Evolutionary conservation across 768 basidiomycete species (phyloP), one percentile per base, ranked within the genome.

Genomic region (Lanmaoa pseudosensibilis): DNA sequence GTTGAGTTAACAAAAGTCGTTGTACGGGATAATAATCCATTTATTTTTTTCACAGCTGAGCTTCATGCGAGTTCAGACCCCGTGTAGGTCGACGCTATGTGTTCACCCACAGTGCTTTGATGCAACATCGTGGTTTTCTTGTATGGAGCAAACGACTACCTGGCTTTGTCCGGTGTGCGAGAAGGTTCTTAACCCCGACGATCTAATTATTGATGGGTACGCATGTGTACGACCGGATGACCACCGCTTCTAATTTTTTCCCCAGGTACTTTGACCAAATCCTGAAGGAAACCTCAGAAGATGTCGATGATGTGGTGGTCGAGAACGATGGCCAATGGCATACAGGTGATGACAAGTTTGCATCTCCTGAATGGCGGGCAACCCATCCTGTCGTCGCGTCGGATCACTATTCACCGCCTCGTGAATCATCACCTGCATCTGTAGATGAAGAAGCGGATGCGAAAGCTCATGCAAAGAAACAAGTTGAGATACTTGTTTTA

Each of bases 291-390:
- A 91, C 88, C 4, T 81, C 90, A 0, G 90, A 94, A 23, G 78
- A 77, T 50, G 85, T 92, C 13, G 97, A 99, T 48, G 92, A 97
- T 60, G 94, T 99, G 25, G 81, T 96, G 53, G 86, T 99, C 16
- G 96, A 99, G 71, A 84, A 92, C 6, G 87, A 96, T 68, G 95
- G 94, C 2, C 88, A 95, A 69, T 99, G 97, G 97, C 95, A 97
- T 69, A 94, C 94, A 1, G 75, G 82, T 18, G 94, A 98, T 73
- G 82, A 89, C 75, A 92, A 89, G 72, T 89, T 83, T 65, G 93
- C 83, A 2, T 94, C 92, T 19, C 64, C 75, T 2, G 75, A 71
- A 32, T 97, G 94, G 94, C 83, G 80, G 61, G 78, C 79, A 43
- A 62, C 72, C 0, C 84, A 88, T 69, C 77, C 82, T 13, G 69